phyloP scores from a whole-genome alignment of 768 basidiomycete genomes.

The Obba rivulosa region DNA sequence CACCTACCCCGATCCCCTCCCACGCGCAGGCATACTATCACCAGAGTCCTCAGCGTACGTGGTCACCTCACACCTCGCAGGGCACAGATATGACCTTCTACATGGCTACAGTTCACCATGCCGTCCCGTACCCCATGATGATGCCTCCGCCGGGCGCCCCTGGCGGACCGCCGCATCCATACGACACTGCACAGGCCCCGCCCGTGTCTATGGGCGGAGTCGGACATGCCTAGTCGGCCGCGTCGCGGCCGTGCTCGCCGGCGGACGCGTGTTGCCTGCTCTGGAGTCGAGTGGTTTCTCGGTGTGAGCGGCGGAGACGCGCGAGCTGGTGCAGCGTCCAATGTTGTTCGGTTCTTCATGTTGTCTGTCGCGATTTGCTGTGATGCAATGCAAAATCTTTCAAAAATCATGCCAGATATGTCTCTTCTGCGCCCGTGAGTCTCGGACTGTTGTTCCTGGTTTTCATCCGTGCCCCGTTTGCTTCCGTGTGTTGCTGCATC shows the following conservation, averaged over 20 bases:
- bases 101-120: slow-evolving; percentile 63
- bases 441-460: too few species aligned
- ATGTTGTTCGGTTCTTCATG: slow-evolving; percentile 19
- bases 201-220: slow-evolving; percentile 74
- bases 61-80: slow-evolving; percentile 11
- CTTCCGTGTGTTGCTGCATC: too few species aligned
- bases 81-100: slow-evolving; percentile 6
- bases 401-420: not conserved
- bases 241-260: not conserved
- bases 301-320: slow-evolving; percentile 6
- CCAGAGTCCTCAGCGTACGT: slow-evolving; percentile 81
- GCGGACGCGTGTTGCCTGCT: not conserved
- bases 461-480: too few species aligned
- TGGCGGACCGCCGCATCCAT: slow-evolving; percentile 64
- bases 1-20: slow-evolving; percentile 83
- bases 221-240: slow-evolving; percentile 38
- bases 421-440: too few species aligned
- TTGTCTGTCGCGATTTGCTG: slow-evolving; percentile 21
- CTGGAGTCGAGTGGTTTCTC: not conserved
- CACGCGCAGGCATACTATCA: slow-evolving; percentile 88
- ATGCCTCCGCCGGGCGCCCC: slow-evolving; percentile 72
- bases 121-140: slow-evolving; percentile 89
- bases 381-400: slow-evolving; percentile 16
- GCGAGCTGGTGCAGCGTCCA: slow-evolving; percentile 2
- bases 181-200: slow-evolving; percentile 64